These are phyloP conservation scores for Starmerella floricola DNA, from an alignment of 805 yeast species.

Conservation along the genomic window DNA sequence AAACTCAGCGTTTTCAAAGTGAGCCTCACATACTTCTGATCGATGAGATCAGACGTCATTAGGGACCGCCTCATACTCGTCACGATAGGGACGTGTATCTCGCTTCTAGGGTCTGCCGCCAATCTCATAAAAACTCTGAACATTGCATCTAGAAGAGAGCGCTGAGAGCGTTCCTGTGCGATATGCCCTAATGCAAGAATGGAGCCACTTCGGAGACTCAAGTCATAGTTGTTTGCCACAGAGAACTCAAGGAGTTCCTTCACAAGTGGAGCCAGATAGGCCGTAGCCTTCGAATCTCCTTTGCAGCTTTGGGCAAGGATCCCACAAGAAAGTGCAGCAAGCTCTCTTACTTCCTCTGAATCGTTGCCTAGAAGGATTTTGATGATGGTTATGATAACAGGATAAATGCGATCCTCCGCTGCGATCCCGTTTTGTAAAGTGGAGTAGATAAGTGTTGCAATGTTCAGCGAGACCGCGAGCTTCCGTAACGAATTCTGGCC, in stretches of 20 bases:
- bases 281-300: constrained; percentile 11
- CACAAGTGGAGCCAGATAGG: constrained; percentile 29
- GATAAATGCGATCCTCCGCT: constrained; percentile 30
- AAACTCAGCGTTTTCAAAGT: constrained; percentile 34
- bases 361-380: constrained; percentile 33
- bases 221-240: constrained; percentile 46
- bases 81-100: constrained; percentile 63
- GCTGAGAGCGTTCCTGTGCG: constrained; percentile 27
- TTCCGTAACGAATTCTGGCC: constrained; percentile 4
- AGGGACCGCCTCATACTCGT: constrained; percentile 46
- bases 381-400: constrained; percentile 40
- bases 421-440: background rate
- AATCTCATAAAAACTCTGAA: constrained; percentile 36
- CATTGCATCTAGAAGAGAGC: constrained; percentile 9
- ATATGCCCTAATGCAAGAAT: constrained; percentile 40
- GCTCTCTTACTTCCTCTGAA: constrained; percentile 33
- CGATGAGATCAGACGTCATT: constrained; percentile 42
- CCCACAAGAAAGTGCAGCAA: constrained; percentile 51
- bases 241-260: constrained; percentile 51
- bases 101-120: constrained; percentile 70
- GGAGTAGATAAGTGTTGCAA: constrained; percentile 10
- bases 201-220: constrained; percentile 50
- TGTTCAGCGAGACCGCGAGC: constrained; percentile 11
- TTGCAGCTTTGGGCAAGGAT: constrained; percentile 31
- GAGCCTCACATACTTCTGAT: constrained; percentile 34